Conservation (phyloP, 2,329 filamentous ascomycete genomes). For the Calonectria pseudoreteaudii region DNA sequence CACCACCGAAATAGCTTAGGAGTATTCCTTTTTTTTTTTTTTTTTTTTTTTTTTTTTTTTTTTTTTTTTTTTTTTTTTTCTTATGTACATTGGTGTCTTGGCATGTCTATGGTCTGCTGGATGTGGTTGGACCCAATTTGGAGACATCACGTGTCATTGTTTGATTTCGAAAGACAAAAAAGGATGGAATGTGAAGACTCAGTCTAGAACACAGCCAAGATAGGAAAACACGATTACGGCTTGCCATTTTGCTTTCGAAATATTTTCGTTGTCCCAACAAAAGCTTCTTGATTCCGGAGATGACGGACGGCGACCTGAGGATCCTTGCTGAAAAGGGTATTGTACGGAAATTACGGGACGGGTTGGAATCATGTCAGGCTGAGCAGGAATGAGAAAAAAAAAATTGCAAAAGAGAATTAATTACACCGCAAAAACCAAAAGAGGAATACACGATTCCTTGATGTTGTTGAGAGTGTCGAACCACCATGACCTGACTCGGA, state of each 20-base stretch:
- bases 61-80: background rate
- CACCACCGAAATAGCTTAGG: background rate
- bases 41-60: background rate
- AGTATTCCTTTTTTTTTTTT: background rate
- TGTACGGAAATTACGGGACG: background rate
- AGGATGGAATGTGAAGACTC: background rate
- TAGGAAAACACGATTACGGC: background rate
- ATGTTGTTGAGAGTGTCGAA: conserved; percentile 35
- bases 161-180: background rate
- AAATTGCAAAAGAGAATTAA: background rate
- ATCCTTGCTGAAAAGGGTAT: background rate
- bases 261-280: conserved; percentile 18
- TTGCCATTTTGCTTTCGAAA: conserved; percentile 2
- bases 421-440: background rate
- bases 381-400: background rate
- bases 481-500: conserved; percentile 40
- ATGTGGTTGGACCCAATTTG: background rate
- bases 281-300: conserved; percentile 4
- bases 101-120: background rate
- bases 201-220: background rate
- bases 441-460: background rate
- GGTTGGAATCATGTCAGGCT: conserved; percentile 5
- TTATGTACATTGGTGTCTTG: background rate
- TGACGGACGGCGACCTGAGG: background rate
- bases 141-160: background rate